Conservation (phyloP, 2,329 filamentous ascomycete genomes). For the Aspergillus eucalypticola region DNA sequence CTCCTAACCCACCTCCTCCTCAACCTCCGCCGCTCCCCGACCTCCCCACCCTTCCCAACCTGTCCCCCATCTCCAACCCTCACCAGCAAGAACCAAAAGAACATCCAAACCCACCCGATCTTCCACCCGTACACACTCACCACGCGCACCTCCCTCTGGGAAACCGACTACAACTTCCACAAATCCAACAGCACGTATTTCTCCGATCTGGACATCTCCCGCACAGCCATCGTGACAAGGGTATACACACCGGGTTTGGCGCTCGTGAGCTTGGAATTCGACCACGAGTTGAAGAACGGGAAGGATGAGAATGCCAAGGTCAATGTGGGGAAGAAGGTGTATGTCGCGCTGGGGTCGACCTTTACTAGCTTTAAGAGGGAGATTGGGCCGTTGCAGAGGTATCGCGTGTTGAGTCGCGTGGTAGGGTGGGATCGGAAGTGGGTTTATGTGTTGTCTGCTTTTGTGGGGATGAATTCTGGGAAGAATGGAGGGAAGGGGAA, state of each 20-base stretch:
- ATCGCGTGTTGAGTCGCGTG: conserved; percentile 72
- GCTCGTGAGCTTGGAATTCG: conserved; percentile 54
- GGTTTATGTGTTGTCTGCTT: conserved; percentile 75
- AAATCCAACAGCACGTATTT: conserved; percentile 87
- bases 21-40: conserved; percentile 55
- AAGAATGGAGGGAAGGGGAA: conserved; percentile 58
- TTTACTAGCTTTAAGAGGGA: conserved; percentile 73
- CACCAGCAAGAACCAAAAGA: conserved; percentile 33
- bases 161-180: conserved; percentile 85
- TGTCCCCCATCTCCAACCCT: conserved; percentile 24
- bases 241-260: conserved; percentile 62
- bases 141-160: conserved; percentile 68
- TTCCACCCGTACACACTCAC: conserved; percentile 71
- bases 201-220: conserved; percentile 77
- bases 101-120: conserved; percentile 57
- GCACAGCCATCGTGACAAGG: conserved; percentile 75
- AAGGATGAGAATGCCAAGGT: conserved; percentile 49
- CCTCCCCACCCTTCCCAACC: conserved; percentile 48
- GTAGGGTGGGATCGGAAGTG: conserved; percentile 79
- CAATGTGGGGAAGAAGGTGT: conserved; percentile 48
- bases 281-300: conserved; percentile 51
- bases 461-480: conserved; percentile 53
- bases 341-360: conserved; percentile 71
- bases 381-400: conserved; percentile 67
- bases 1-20: conserved; percentile 58